Conservation (phyloP, 164 flowering plant genomes). For the Chimonanthus salicifolius region DNA sequence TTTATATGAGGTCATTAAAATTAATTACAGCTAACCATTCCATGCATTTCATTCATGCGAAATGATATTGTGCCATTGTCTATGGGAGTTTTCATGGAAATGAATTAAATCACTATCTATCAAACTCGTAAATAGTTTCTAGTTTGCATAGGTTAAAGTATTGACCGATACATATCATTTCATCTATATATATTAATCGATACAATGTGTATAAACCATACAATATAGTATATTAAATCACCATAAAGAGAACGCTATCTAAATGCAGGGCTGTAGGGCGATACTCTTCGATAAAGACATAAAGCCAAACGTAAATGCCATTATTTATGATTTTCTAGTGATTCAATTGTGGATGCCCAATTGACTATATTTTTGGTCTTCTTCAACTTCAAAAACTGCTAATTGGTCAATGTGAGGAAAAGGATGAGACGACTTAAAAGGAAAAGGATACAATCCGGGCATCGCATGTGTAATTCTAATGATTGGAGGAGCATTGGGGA, state of each 20-base stretch:
- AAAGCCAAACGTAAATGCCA: constrained; percentile 21
- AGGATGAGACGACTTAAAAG: no score
- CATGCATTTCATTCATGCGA: neutral
- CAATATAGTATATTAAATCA: no score
- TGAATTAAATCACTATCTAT: neutral
- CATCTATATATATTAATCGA: neutral
- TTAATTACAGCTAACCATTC: neutral
- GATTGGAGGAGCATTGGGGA: no score
- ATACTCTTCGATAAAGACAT: constrained; percentile 57
- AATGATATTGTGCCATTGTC: neutral
- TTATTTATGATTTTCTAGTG: neutral
- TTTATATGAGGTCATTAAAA: constrained; percentile 15
- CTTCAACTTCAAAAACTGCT: neutral
- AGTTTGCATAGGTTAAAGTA: neutral
- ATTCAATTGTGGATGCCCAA: neutral
- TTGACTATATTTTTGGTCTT: neutral
- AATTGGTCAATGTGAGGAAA: no score
- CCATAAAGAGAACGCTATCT: no score
- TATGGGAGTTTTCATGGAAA: neutral
- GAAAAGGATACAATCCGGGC: no score
- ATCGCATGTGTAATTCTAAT: no score
- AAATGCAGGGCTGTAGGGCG: constrained; percentile 54
- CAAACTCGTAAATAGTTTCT: neutral
- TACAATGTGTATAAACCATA: no score
- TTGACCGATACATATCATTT: neutral